Evolutionary conservation across 768 basidiomycete genomes (phyloP).

Genomic region (Mycena pura): DNA sequence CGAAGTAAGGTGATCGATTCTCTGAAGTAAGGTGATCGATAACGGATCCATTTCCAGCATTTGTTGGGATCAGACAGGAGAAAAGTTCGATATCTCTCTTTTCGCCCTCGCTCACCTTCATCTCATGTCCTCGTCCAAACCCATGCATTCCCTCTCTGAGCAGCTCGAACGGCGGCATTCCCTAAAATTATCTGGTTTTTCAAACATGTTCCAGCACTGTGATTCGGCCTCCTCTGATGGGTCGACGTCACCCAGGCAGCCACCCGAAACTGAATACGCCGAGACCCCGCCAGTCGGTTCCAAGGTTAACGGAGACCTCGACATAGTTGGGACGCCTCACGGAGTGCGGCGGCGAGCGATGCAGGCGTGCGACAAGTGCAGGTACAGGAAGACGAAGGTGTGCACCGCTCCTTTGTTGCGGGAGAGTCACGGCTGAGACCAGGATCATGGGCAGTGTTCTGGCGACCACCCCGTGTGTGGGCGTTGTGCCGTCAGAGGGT

Average conservation of each 20-base stretch:
- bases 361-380: conserved; percentile 64
- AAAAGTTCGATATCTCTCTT: not conserved
- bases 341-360: conserved; percentile 53
- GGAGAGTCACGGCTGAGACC: not conserved
- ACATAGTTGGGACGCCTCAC: conserved; percentile 20
- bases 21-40: not conserved
- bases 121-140: conserved; percentile 3
- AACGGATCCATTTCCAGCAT: not conserved
- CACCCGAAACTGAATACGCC: not conserved
- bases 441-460: conserved; percentile 56
- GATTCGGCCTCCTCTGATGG: conserved; percentile 1
- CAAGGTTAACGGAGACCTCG: conserved; percentile 5
- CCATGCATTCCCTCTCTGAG: not conserved
- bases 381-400: conserved; percentile 66
- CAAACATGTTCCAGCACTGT: conserved; percentile 19
- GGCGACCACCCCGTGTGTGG: conserved; percentile 61
- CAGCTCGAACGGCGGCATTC: not conserved
- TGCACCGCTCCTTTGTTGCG: conserved; percentile 2
- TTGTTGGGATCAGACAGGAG: too few relatives aligned
- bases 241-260: conserved; percentile 1
- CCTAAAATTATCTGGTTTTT: conserved; percentile 14
- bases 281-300: not conserved
- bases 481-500: conserved; percentile 56
- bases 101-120: not conserved
- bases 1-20: not conserved